Evolutionary conservation across 2,329 filamentous ascomycete species (phyloP), one percentile per base, ranked within the genome.

Genomic region (Microthyrium microscopicum): DNA sequence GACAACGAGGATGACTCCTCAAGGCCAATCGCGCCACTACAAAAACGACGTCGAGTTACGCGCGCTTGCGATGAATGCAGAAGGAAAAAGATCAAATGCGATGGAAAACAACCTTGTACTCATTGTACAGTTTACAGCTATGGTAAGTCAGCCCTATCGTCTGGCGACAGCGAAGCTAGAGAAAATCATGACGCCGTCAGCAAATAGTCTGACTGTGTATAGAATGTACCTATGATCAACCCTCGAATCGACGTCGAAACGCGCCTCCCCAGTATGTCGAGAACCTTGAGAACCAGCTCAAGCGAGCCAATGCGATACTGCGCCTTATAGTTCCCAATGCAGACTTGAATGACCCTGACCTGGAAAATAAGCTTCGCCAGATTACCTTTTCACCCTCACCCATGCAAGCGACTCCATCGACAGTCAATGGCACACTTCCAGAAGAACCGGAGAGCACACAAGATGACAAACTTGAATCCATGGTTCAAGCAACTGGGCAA

Each of bases 121-220:
- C 89, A 95, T 56, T 98, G 89, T 55, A 92, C 85, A 8, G 84
- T 95, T 31, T 98, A 98, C 56, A 94, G 84, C 53, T 98, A 98
- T 63, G 87, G 89, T 94, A 67, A 50, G 28, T 9, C 15, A 9
- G 15, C 9, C 6, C 8, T 7, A 30, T 12, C 13, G 27, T 16
- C 16, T 28, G 8, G 5, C 11, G n/a, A 27, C 6, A 8, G 27
- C 16, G 17, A 7, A 15, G n/a, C n/a, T n/a, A n/a, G n/a, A n/a
- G n/a, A n/a, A 20, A 24, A 16, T 12, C 8, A n/a, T 11, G 13
- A 7, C 33, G 36, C 24, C 28, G 21, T 33, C 20, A 16, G 34
- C 19, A 31, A 20, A 19, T 42, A 93, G n/a, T n/a, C n/a, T n/a
- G n/a, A n/a, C n/a, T n/a, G n/a, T n/a, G n/a, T n/a, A n/a, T n/a